Conservation (phyloP, 306 rosid species). For the Nissolia schottii region DNA sequence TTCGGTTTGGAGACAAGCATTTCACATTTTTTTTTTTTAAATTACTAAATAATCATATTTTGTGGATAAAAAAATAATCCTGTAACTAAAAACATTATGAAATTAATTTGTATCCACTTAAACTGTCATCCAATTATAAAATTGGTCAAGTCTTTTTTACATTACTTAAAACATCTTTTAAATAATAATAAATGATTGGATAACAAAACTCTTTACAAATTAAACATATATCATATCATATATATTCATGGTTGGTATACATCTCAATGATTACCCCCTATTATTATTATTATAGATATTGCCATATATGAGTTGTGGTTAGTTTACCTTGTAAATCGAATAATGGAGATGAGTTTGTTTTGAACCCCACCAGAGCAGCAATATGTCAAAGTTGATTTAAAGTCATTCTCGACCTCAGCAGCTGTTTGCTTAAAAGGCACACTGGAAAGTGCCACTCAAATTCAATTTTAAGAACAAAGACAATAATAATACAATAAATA, state of each 20-base stretch:
- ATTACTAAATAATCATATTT: neutral
- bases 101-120: too few species aligned
- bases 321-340: neutral
- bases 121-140: too few species aligned
- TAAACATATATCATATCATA: too few species aligned
- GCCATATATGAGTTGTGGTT: neutral
- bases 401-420: neutral
- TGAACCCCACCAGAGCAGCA: neutral
- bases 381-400: slow-evolving; percentile 15
- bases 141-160: too few species aligned
- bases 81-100: too few species aligned
- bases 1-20: neutral
- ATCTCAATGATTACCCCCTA: neutral
- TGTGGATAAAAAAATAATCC: neutral
- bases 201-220: too few species aligned
- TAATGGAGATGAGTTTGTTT: neutral
- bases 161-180: too few species aligned
- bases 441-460: neutral
- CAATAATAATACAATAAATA: slow-evolving; percentile 7
- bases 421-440: neutral
- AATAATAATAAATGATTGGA: too few species aligned
- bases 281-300: neutral
- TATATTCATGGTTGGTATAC: neutral
- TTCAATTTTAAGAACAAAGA: neutral
- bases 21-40: too few species aligned